Percentiles rank a stretch among this genome's conserved stretches.
These are phyloP conservation scores for Sphaceloma murrayae DNA, from an alignment of 2,329 filamentous ascomycete genomes.

Conservation along the genomic window DNA sequence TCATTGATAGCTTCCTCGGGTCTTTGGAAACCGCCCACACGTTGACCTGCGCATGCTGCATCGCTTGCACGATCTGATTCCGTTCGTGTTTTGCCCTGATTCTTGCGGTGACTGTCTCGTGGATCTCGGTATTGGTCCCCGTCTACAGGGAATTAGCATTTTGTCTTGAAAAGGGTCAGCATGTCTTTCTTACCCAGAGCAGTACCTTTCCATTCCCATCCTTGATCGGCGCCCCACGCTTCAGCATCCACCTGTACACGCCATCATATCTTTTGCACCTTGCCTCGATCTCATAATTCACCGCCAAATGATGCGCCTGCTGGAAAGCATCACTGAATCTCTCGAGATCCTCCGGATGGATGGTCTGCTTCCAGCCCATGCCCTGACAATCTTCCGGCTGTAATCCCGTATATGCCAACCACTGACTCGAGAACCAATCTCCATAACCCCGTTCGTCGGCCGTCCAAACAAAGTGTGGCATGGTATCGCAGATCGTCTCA, in stretches of 20 bases:
- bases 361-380: constrained; percentile 15
- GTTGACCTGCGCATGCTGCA: constrained; percentile 15
- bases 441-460: constrained; percentile 12
- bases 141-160: background rate
- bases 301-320: constrained; percentile 3
- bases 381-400: constrained; percentile 10
- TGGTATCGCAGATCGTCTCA: constrained; percentile 15
- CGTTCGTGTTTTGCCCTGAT: constrained; percentile 9
- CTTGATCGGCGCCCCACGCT: constrained; percentile 13
- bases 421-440: constrained; percentile 16
- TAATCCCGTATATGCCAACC: constrained; percentile 11
- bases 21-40: constrained; percentile 13
- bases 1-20: constrained; percentile 5
- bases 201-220: constrained; percentile 13
- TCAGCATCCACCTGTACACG: constrained; percentile 12
- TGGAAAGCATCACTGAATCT: constrained; percentile 6
- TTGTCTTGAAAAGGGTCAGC: no score
- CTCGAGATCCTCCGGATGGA: constrained; percentile 11
- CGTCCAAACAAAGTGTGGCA: constrained; percentile 16
- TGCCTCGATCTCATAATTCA: constrained; percentile 14
- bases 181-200: constrained; percentile 15
- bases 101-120: constrained; percentile 9
- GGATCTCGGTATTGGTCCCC: constrained; percentile 15
- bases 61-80: constrained; percentile 13
- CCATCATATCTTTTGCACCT: constrained; percentile 4